Conservation (phyloP, 768 basidiomycete species). For the Zangia roseola region DNA sequence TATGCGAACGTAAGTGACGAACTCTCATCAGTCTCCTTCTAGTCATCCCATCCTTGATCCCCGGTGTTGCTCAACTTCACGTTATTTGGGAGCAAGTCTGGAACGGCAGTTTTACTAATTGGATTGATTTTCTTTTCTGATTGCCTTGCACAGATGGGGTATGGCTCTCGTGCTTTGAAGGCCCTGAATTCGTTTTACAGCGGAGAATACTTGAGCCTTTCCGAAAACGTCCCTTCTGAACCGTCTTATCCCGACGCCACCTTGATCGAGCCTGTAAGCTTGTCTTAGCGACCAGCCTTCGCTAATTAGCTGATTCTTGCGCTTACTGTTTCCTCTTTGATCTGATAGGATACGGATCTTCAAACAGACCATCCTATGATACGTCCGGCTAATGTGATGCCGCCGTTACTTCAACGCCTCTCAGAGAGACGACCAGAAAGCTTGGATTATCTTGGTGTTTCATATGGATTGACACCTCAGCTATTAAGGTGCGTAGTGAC, state of each 20-base stretch:
- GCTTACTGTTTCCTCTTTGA: not conserved
- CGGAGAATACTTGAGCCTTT: conserved; percentile 86
- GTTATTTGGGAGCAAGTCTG: not conserved
- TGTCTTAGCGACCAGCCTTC: not conserved
- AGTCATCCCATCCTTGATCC: not conserved
- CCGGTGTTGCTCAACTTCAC: not conserved
- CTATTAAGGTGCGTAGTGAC: conserved; percentile 58
- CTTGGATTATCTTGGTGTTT: conserved; percentile 94
- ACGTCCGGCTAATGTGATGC: conserved; percentile 77
- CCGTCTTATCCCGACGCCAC: conserved; percentile 60
- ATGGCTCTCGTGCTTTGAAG: conserved; percentile 86
- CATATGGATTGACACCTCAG: conserved; percentile 88
- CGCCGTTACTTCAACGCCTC: conserved; percentile 87
- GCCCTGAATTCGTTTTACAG: conserved; percentile 88
- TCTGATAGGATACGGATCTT: conserved; percentile 47
- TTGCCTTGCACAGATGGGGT: conserved; percentile 75
- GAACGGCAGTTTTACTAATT: conserved; percentile 6
- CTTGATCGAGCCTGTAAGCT: conserved; percentile 45
- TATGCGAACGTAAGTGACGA: conserved; percentile 71
- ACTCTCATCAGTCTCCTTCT: not conserved
- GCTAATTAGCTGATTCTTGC: not conserved
- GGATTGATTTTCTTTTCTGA: not conserved
- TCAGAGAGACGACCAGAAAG: conserved; percentile 87
- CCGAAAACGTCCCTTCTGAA: conserved; percentile 55
- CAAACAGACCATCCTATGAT: conserved; percentile 78